Conservation (phyloP, 495 filamentous ascomycete species). For the Podospora pseudocomata region DNA sequence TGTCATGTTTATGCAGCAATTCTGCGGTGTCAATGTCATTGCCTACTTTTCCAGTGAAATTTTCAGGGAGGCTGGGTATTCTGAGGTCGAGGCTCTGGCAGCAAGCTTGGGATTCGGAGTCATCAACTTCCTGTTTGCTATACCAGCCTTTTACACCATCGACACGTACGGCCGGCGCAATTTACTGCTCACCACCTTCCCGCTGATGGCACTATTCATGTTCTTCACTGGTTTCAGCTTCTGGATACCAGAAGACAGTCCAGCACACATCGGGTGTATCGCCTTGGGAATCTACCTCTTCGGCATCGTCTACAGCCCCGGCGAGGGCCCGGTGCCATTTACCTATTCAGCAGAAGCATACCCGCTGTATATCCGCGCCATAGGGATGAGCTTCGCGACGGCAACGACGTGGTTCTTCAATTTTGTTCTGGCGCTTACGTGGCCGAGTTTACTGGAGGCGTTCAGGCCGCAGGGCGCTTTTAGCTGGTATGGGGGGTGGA, state of each 20-base stretch:
- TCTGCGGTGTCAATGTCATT: constrained; percentile 64
- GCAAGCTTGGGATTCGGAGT: constrained; percentile 73
- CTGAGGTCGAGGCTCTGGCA: constrained; percentile 52
- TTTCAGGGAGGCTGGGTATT: constrained; percentile 58
- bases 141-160: constrained; percentile 77
- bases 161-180: constrained; percentile 81
- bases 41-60: constrained; percentile 68
- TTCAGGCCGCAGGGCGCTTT: constrained; percentile 53
- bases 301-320: constrained; percentile 71
- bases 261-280: constrained; percentile 53
- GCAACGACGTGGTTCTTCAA: constrained; percentile 70
- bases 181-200: constrained; percentile 72
- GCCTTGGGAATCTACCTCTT: constrained; percentile 72
- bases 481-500: constrained; percentile 65
- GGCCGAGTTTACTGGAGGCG: constrained; percentile 52
- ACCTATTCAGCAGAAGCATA: constrained; percentile 81
- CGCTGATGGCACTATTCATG: constrained; percentile 66
- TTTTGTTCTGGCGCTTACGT: constrained; percentile 62
- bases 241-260: constrained; percentile 56
- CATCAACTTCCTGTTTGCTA: constrained; percentile 75
- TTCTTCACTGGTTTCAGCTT: constrained; percentile 81
- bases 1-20: constrained; percentile 87
- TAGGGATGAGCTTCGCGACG: constrained; percentile 66
- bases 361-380: constrained; percentile 67
- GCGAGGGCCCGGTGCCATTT: constrained; percentile 78